Base-by-base conservation (phyloP, 139 green algal species). In the Klebsormidium nitens region DNA sequence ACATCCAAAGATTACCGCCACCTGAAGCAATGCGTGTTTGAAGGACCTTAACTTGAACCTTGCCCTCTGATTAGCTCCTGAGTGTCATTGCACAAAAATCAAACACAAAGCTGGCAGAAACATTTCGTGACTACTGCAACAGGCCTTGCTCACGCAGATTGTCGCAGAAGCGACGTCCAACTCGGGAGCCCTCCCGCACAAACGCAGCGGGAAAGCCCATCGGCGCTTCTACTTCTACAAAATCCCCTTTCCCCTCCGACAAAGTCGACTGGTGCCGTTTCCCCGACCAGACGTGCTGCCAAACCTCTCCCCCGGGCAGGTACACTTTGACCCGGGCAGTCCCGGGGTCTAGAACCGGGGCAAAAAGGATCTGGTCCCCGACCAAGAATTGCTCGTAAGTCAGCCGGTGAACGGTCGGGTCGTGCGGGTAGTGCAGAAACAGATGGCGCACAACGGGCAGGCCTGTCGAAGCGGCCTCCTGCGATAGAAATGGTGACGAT, bases 341-440 rank as follows among this genome's bases (percentile, higher is more conserved):
- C 17, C 59, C 59, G 34, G 6, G 38, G 23, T 81, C 67, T 29
- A 82, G 34, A 3, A 82, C 75, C n/a, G 75, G 75, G 29, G 70
- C 75, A 31, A 77, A 61, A 4, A 82, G 56, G 14, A 82, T 28
- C 19, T 82, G 70, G 0, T 28, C 39, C 35, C 75, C 75, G n/a
- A 82, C n/a, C 36, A 82, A 55, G 66, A 82, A 82, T 48, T 82
- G 69, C 5, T 28, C n/a, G 4, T 59, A 67, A 6, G 59, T 14
- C 23, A 59, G 26, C 14, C 11, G 39, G 5, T 5, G 17, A 6
- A 59, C 19, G 8, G 19, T 58, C 28, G n/a, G 42, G 42, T 77
- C 75, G n/a, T 78, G 11, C 1, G 76, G 36, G 66, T 80, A 83
- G 66, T 83, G 72, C 50, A 83, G 71, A 5, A 78, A 77, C 36